Percentiles rank a stretch among this genome's conserved stretches.
Evolutionary conservation across 2,329 filamentous ascomycete species (phyloP).

Genomic region (Hymenoscyphus salicellus): DNA sequence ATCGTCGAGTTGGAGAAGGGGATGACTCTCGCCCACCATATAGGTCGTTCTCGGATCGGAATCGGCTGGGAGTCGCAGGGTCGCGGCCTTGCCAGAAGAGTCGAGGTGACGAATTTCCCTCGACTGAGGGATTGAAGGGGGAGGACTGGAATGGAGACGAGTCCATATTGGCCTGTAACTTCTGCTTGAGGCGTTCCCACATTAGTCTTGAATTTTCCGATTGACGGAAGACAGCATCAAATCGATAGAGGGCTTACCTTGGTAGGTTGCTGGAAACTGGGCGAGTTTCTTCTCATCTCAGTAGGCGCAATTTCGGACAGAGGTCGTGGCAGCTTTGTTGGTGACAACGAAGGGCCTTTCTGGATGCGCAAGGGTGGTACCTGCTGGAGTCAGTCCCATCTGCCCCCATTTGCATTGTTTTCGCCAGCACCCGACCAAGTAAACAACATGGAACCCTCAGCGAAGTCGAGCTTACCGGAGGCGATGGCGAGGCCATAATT

Average conservation of each 20-base stretch:
- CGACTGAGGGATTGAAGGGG: constrained; percentile 55
- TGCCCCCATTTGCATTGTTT: neutral
- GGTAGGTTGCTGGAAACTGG: constrained; percentile 74
- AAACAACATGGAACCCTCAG: constrained; percentile 13
- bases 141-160: constrained; percentile 85
- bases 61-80: constrained; percentile 63
- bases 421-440: neutral
- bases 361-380: constrained; percentile 77
- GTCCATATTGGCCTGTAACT: constrained; percentile 67
- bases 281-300: constrained; percentile 85
- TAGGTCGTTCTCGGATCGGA: constrained; percentile 66
- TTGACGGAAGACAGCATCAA: neutral
- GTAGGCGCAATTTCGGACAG: constrained; percentile 86
- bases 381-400: constrained; percentile 40
- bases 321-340: constrained; percentile 67
- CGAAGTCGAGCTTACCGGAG: constrained; percentile 23
- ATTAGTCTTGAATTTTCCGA: constrained; percentile 33
- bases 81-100: constrained; percentile 84
- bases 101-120: constrained; percentile 68
- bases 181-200: constrained; percentile 43
- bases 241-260: constrained; percentile 55
- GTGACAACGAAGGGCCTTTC: constrained; percentile 61
- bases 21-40: constrained; percentile 55
- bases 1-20: constrained; percentile 70
- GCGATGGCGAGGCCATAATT: constrained; percentile 30